Evolutionary conservation across 2,329 filamentous ascomycete genomes (phyloP).

Genomic region (Exophiala bonariae): DNA sequence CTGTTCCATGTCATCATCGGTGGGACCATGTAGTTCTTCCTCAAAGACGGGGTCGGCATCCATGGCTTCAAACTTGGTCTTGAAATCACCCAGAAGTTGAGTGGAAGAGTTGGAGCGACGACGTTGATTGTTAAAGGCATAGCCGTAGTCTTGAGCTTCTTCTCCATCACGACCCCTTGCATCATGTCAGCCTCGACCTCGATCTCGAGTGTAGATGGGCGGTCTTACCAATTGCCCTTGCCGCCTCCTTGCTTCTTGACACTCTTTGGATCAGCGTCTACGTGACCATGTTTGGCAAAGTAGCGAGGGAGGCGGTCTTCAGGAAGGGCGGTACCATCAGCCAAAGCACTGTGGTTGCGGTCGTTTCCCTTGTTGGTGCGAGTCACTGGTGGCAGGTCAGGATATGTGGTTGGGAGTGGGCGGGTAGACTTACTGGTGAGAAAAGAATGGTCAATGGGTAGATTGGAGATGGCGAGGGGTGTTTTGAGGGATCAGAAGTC

Average conservation of each 20-base stretch:
- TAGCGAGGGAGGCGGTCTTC: slow-evolving; percentile 82
- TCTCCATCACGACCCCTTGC: slow-evolving; percentile 78
- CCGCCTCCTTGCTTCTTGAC: slow-evolving; percentile 95
- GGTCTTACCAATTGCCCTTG: slow-evolving; percentile 85
- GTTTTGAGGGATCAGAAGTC: slow-evolving; percentile 2
- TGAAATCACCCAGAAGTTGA: slow-evolving; percentile 74
- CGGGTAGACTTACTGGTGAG: slow-evolving; percentile 24
- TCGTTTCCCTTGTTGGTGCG: slow-evolving; percentile 95
- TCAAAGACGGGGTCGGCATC: slow-evolving; percentile 92
- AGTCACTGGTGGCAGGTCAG: slow-evolving; percentile 68
- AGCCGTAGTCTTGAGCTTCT: slow-evolving; percentile 79
- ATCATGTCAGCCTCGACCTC: slow-evolving; percentile 1
- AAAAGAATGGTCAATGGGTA: slow-evolving; percentile 2
- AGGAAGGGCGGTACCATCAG: slow-evolving; percentile 68
- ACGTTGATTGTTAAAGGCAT: slow-evolving; percentile 80
- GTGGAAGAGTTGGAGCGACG: slow-evolving; percentile 91
- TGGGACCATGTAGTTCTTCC: slow-evolving; percentile 74
- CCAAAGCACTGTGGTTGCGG: slow-evolving; percentile 79
- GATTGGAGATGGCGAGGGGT: slow-evolving; percentile 9
- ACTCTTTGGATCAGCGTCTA: slow-evolving; percentile 83
- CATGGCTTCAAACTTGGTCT: slow-evolving; percentile 93
- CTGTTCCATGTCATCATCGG: slow-evolving; percentile 56
- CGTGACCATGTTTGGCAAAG: slow-evolving; percentile 84
- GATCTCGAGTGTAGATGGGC: slow-evolving; percentile 5
- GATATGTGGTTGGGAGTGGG: neutral